Evolutionary conservation across 805 yeast species (phyloP), one percentile per base, ranked within the genome.

Genomic region (Yarrowia osloensis): DNA sequence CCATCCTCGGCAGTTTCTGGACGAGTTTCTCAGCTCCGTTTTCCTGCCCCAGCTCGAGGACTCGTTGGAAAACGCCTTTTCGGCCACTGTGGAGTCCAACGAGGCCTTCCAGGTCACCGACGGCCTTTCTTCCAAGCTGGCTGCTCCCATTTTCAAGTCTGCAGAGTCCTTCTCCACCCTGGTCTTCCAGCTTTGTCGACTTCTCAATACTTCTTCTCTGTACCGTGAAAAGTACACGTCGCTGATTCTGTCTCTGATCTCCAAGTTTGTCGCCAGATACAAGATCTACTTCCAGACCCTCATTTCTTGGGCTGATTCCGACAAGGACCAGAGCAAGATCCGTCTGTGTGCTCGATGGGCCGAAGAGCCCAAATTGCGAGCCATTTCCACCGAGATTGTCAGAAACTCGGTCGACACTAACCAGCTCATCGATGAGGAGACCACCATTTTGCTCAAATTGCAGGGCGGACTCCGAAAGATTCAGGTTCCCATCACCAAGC

Each of bases 41-140:
- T 91, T 88, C 72, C 79, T 89, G 55, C 86, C 91, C 0, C 85
- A 85, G 49, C 79, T 92, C 17, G 86, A 86, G 57, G 82, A 81
- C 39, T 83, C 87, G 1, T 77, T 91, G 22, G 78, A 81, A 35
- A 72, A 76, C 39, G 81, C 85, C 15, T 88, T 89, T 72, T 81
- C 82, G 11, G 82, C 80, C 21, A 77, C 81, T 28, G 77, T 83
- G 71, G 78, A 79, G 65, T 73, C 77, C 49, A 72, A 77, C 40
- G 78, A 80, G 66, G 76, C 84, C 0, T 75, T 79, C 67, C 74
- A 79, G 42, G 7, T 46, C 19, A 69, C 77, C 21, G 80, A 72
- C 54, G 59, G 73, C 3, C 70, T 71, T n/a, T 77, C 74, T 73
- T 39, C 59, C 8, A 62, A 70, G 33, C 65, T 69, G 29, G 74